Percentiles rank a stretch among this genome's conserved stretches.
Conservation (phyloP, 495 filamentous ascomycete genomes). For the Aspergillus kassunensis region DNA sequence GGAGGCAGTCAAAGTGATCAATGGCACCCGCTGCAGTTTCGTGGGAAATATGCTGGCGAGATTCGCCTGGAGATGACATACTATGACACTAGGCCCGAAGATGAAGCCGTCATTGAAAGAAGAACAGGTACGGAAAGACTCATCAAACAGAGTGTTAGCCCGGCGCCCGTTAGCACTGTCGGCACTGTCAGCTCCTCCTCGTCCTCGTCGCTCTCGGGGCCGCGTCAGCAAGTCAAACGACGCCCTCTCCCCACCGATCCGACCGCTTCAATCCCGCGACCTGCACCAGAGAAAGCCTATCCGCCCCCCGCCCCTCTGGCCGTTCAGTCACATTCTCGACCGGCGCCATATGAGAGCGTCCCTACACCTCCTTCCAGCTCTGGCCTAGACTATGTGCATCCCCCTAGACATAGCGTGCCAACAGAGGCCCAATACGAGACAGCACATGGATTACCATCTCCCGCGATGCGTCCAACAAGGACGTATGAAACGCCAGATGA, state of each 20-base stretch:
- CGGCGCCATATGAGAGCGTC: slow-evolving; percentile 22
- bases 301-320: slow-evolving; percentile 18
- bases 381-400: slow-evolving; percentile 18
- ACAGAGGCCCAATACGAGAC: slow-evolving; percentile 24
- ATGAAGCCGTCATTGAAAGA: slow-evolving; percentile 57
- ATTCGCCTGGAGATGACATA: slow-evolving; percentile 94
- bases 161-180: slow-evolving; percentile 1
- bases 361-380: slow-evolving; percentile 20
- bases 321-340: slow-evolving; percentile 21
- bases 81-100: slow-evolving; percentile 83
- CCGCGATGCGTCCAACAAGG: slow-evolving; percentile 17
- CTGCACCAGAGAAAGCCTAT: slow-evolving; percentile 25
- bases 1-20: slow-evolving; percentile 90
- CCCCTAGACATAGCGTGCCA: slow-evolving; percentile 15
- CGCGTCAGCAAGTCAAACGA: slow-evolving; percentile 65
- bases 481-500: slow-evolving; percentile 30
- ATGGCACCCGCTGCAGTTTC: slow-evolving; percentile 84
- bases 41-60: slow-evolving; percentile 91
- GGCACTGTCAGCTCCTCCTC: slow-evolving; percentile 15
- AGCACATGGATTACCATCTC: slow-evolving; percentile 18
- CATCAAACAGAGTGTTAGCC: slow-evolving; percentile 18
- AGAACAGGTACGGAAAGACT: slow-evolving; percentile 40
- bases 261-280: slow-evolving; percentile 36
- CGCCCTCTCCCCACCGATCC: slow-evolving; percentile 76
- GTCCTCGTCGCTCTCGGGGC: slow-evolving; percentile 44